phyloP scores from a whole-genome alignment of 2,329 filamentous ascomycete species.

The Fusarium paranaense region DNA sequence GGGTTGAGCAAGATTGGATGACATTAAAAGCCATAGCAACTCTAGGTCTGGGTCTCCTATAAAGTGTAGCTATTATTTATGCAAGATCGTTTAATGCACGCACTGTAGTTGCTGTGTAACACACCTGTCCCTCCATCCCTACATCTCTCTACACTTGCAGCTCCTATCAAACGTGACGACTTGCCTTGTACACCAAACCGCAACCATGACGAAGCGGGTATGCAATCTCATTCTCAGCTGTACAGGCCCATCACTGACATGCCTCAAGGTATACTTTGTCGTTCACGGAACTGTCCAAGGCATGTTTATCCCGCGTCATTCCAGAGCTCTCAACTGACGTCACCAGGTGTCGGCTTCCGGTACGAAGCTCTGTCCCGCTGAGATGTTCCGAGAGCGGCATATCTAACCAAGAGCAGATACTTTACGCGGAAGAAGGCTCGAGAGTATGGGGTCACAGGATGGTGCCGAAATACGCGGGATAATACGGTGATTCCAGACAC shows the following conservation, averaged over 20 bases:
- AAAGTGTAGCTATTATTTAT: neutral
- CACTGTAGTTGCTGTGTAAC: neutral
- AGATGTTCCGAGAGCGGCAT: neutral
- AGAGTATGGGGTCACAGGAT: conserved; percentile 66
- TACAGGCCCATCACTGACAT: neutral
- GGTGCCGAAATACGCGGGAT: conserved; percentile 70
- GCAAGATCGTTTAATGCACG: neutral
- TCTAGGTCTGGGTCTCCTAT: neutral
- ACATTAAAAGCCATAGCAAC: neutral
- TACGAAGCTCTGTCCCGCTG: conserved; percentile 37
- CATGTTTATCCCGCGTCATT: conserved; percentile 47
- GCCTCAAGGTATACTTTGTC: conserved; percentile 68
- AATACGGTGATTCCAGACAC: conserved; percentile 58
- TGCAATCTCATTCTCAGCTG: neutral
- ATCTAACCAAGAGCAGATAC: conserved; percentile 52
- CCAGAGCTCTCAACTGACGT: conserved; percentile 42
- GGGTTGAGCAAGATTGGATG: neutral
- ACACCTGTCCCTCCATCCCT: neutral
- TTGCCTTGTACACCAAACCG: neutral
- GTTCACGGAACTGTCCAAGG: conserved; percentile 80
- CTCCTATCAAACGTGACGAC: neutral
- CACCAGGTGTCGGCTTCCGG: conserved; percentile 68
- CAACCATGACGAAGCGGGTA: conserved; percentile 52
- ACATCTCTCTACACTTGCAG: neutral
- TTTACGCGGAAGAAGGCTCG: conserved; percentile 66